Percentiles rank a stretch among this genome's conserved stretches.
Evolutionary conservation across 345 rosid species (phyloP).

Genomic region (Rhodamnia argentea): DNA sequence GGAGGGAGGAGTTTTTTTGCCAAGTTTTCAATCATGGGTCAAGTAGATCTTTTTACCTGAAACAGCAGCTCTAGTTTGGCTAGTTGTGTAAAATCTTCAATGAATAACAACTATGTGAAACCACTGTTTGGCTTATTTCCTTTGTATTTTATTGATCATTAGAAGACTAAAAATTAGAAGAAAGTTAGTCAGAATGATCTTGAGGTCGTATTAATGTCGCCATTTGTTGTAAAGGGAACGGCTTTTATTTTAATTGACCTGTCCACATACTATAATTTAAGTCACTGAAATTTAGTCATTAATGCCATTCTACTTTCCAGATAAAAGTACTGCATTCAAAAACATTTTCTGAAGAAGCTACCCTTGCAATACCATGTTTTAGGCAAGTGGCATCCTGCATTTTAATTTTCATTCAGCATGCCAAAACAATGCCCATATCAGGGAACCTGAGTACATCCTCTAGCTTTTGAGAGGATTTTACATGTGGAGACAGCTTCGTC

Average conservation of each 20-base stretch:
- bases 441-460: not conserved
- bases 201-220: not conserved
- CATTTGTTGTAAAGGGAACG: not conserved
- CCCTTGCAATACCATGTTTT: not conserved
- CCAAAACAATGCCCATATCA: not conserved
- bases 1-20: not conserved
- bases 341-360: not conserved
- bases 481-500: not conserved
- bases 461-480: not conserved
- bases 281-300: not conserved
- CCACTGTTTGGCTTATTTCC: not conserved
- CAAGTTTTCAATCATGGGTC: not conserved
- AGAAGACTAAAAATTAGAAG: not conserved
- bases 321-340: not conserved
- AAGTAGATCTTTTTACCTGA: not conserved
- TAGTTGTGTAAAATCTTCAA: not conserved
- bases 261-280: not conserved
- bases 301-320: not conserved
- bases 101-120: not conserved
- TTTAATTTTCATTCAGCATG: not conserved
- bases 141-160: not conserved
- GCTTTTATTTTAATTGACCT: not conserved
- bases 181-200: not conserved
- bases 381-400: not conserved
- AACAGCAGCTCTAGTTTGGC: not conserved